Percentiles rank a stretch among this genome's conserved stretches.
Evolutionary conservation across 2,329 filamentous ascomycete genomes (phyloP).

Genomic region (Zymoseptoria ardabiliae): DNA sequence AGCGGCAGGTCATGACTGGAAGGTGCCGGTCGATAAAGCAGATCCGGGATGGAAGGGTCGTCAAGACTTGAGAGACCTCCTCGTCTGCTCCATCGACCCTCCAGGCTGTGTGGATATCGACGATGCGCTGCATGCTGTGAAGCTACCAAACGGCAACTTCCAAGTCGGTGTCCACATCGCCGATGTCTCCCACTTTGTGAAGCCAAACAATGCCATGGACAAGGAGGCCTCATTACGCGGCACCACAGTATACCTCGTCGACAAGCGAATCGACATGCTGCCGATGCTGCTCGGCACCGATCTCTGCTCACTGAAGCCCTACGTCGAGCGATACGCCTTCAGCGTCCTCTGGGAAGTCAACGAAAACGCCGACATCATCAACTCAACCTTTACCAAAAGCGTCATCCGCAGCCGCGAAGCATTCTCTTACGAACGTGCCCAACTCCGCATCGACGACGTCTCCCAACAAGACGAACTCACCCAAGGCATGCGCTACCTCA

Average conservation of each 20-base stretch:
- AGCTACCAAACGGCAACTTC: conserved; percentile 83
- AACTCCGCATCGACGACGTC: conserved; percentile 83
- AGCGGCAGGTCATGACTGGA: conserved; percentile 87
- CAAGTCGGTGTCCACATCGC: conserved; percentile 98
- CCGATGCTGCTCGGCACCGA: conserved; percentile 94
- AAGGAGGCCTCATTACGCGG: conserved; percentile 87
- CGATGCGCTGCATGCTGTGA: conserved; percentile 82
- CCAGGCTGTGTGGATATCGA: conserved; percentile 96
- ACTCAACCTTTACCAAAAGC: conserved; percentile 86
- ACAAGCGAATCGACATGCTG: conserved; percentile 99
- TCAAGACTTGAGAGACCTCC: conserved; percentile 72
- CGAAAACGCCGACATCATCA: conserved; percentile 74
- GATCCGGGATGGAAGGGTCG: conserved; percentile 83
- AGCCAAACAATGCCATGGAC: conserved; percentile 95
- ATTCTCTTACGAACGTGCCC: conserved; percentile 95
- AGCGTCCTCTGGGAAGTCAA: conserved; percentile 69
- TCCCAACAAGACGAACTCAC: conserved; percentile 87
- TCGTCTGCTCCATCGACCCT: conserved; percentile 97
- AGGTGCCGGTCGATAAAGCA: conserved; percentile 68
- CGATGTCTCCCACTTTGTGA: conserved; percentile 98
- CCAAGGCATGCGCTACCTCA: conserved; percentile 74
- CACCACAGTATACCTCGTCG: conserved; percentile 93
- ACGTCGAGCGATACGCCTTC: conserved; percentile 69
- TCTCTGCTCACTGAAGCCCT: conserved; percentile 90
- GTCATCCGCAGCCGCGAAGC: conserved; percentile 95